Base-by-base conservation (phyloP, 805 yeast genomes). In the Priceomyces haplophilus region DNA sequence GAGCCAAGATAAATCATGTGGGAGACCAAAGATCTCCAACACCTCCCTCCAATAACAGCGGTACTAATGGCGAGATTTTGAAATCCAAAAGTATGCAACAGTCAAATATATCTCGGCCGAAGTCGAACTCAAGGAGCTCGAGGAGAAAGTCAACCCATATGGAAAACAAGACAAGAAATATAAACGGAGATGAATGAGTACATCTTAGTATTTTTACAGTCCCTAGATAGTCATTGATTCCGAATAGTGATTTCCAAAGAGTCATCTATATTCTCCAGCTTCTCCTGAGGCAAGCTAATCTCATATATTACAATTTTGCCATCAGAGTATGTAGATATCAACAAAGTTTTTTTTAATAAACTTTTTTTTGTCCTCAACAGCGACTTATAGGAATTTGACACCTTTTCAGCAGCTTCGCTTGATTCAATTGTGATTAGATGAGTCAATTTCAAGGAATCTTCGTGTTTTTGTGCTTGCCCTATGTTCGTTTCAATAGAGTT, bases 261-360 rank as follows among this genome's bases (percentile, higher is more conserved):
- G 17, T 32, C 12, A 32, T 32, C 13, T 5, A 32, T 13, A 17
- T 19, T 32, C 19, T 12, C 35, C 19, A 10, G 10, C 23, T 32
- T 16, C 10, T 32, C 17, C n/a, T 12, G 31, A 27, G 31, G 31
- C 17, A 32, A 6, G 5, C 12, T 6, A 10, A 32, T 16, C 17
- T 32, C 35, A 19, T 32, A 32, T 18, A 44, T 25, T 18, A 23
- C 18, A 2, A 80, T 63, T 2, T 79, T 64, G 2, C 84, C 83
- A 47, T 80, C 83, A 38, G 75, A 77, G 37, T 75, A 79, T 0
- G 79, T 85, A 1, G 72, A 68, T 4, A 78, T 73, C 1, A 78
- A 47, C 53, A 71, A 58, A 11, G 53, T 47, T 2, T 46, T 50
- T 3, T 34, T 24, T 0, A 55, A 34, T 5, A 50, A 41, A 21